Evolutionary conservation across 805 yeast species (phyloP).

Genomic region (Metschnikowia similis): DNA sequence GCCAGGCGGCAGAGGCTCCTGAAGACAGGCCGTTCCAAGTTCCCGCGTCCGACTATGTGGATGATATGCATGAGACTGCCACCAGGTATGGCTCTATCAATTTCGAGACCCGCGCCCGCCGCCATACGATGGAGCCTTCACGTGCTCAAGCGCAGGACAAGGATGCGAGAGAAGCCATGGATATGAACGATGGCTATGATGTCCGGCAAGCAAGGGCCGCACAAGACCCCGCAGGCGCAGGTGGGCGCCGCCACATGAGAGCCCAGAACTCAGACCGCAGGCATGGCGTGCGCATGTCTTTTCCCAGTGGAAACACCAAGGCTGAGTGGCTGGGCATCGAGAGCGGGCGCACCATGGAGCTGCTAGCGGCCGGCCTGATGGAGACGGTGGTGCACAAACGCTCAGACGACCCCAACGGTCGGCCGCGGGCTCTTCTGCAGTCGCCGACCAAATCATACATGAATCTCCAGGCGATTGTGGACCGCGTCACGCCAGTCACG

Average conservation of each 20-base stretch:
- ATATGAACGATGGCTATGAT: background rate
- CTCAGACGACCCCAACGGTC: background rate
- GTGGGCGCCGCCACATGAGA: too few relatives aligned
- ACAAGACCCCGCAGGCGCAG: too few relatives aligned
- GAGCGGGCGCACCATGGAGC: background rate
- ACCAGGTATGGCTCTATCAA: slow-evolving; percentile 32
- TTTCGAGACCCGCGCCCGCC: slow-evolving; percentile 13
- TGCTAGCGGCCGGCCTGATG: slow-evolving; percentile 5
- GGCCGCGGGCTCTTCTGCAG: slow-evolving; percentile 25
- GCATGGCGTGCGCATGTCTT: background rate
- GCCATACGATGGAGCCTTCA: background rate
- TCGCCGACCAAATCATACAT: slow-evolving; percentile 33
- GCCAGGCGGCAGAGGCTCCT: slow-evolving; percentile 7
- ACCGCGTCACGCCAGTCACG: slow-evolving; percentile 29
- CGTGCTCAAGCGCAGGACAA: background rate
- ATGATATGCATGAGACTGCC: slow-evolving; percentile 36
- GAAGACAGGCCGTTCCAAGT: background rate
- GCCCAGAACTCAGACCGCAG: background rate
- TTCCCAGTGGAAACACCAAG: background rate
- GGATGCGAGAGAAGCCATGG: background rate
- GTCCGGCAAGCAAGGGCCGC: too few relatives aligned
- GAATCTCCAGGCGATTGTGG: slow-evolving; percentile 28
- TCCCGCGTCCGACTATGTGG: slow-evolving; percentile 29
- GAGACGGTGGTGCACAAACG: slow-evolving; percentile 8
- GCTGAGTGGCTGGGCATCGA: background rate